Base-by-base conservation (phyloP, 2,329 filamentous ascomycete genomes). In the Orbilia quercus region DNA sequence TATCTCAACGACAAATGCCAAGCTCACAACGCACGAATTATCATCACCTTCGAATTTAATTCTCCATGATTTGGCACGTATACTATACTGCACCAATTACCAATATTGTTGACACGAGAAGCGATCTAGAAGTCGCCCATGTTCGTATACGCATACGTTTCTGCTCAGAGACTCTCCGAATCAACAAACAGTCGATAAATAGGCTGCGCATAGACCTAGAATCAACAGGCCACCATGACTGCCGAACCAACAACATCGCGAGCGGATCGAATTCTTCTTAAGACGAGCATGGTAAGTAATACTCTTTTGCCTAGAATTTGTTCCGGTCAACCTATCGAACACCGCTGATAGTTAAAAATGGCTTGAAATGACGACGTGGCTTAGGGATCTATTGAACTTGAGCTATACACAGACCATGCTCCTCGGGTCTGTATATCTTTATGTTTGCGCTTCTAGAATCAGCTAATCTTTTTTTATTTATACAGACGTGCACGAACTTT, bases 381-480 rank as follows among this genome's bases (percentile, higher is more conserved):
- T 25, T 76, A 96, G 92, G 92, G 95, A 80, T 86, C 86, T 48
- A 90, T 99, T 80, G 87, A 87, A 70, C 82, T 98, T 75, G 95
- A 99, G 83, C 91, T 99, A 72, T 98, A 98, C 87, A 90, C 86
- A 55, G 81, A 86, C 23, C 93, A 98, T 83, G 94, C 94, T 16
- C 94, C 95, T 40, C 91, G 84, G 80, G 84, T n/a, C n/a, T n/a
- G n/a, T 85, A 78, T n/a, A 22, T 47, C 54, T 14, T n/a, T 5
- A 12, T 40, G 25, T 23, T 16, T 9, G 14, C n/a, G 18, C 9
- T 23, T 31, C 5, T 28, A n/a, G 1, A 7, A 36, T 23, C 53
- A 22, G 22, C 25, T 2, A 28, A 42, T 14, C 60, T 20, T 23
- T 60, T 4, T 51, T 16, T 40, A 44, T 48, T 28, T 14, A 14